phyloP scores from a whole-genome alignment of 305 asterid species.

The Stenogyne calaminthoides region DNA sequence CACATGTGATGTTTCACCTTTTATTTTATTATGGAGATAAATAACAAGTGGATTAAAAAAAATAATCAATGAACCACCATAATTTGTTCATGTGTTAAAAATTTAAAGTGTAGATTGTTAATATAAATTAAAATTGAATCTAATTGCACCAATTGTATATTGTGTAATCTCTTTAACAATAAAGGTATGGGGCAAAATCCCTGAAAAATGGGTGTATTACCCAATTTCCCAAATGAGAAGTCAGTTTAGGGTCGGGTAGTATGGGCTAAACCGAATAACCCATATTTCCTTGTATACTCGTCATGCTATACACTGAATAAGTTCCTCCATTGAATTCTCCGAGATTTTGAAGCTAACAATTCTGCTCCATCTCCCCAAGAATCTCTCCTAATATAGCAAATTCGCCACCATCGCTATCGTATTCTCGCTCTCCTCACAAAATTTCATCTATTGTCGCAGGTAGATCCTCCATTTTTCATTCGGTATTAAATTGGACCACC shows the following conservation, averaged over 20 bases:
- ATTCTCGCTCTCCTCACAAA: conserved; percentile 20
- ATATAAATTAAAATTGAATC: no score
- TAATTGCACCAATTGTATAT: no score
- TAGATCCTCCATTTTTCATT: conserved; percentile 24
- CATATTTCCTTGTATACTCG: background rate
- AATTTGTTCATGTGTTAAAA: no score
- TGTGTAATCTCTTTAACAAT: no score
- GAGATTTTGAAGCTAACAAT: conserved; percentile 4
- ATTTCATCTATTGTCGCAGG: conserved; percentile 11
- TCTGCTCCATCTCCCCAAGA: conserved; percentile 2
- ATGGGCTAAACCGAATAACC: background rate
- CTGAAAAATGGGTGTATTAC: no score
- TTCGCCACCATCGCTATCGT: conserved; percentile 14
- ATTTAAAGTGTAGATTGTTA: no score
- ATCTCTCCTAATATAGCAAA: conserved; percentile 4
- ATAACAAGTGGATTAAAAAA: no score
- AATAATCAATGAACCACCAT: no score
- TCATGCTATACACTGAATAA: background rate
- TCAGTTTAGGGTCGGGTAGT: conserved; percentile 12
- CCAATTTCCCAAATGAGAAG: no score
- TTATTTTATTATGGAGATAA: no score
- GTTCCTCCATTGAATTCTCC: conserved; percentile 24
- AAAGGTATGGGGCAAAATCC: no score
- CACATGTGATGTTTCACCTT: no score
- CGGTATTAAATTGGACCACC: conserved; percentile 10